phyloP scores from a whole-genome alignment of 768 basidiomycete species.

The Saitozyma sp. region DNA sequence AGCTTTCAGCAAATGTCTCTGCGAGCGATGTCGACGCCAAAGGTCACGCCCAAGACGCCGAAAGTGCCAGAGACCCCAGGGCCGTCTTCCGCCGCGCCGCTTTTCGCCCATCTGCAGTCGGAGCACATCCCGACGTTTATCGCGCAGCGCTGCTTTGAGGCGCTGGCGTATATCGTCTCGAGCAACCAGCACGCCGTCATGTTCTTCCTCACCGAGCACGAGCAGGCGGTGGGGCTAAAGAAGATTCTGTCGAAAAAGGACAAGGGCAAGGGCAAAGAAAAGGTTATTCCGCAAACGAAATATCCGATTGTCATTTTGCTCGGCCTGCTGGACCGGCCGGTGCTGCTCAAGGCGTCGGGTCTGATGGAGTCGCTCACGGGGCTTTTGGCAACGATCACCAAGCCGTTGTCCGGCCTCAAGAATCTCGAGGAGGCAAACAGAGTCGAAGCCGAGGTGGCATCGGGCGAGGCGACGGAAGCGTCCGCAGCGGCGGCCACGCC shows the following conservation, averaged over 20 bases:
- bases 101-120: slow-evolving; percentile 55
- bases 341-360: slow-evolving; percentile 78
- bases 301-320: slow-evolving; percentile 89
- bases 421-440: background rate
- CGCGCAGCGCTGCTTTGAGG: slow-evolving; percentile 91
- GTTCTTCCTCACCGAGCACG: slow-evolving; percentile 96
- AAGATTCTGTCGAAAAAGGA: slow-evolving; percentile 57
- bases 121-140: slow-evolving; percentile 90
- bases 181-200: slow-evolving; percentile 79
- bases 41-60: slow-evolving; percentile 67
- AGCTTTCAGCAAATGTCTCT: slow-evolving; percentile 90
- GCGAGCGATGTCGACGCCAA: slow-evolving; percentile 57
- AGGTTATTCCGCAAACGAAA: slow-evolving; percentile 67
- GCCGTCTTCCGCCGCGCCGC: slow-evolving; percentile 42
- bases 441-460: background rate
- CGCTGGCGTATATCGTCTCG: slow-evolving; percentile 79
- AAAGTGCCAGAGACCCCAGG: slow-evolving; percentile 34
- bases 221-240: slow-evolving; percentile 71
- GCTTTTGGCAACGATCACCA: slow-evolving; percentile 82
- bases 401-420: slow-evolving; percentile 61
- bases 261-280: slow-evolving; percentile 96
- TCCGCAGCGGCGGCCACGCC: slow-evolving; percentile 1
- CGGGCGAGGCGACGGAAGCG: background rate
- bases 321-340: slow-evolving; percentile 80
- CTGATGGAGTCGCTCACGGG: slow-evolving; percentile 91